Conservation (phyloP, 208 protist genomes). For the Angomonas deanei region DNA sequence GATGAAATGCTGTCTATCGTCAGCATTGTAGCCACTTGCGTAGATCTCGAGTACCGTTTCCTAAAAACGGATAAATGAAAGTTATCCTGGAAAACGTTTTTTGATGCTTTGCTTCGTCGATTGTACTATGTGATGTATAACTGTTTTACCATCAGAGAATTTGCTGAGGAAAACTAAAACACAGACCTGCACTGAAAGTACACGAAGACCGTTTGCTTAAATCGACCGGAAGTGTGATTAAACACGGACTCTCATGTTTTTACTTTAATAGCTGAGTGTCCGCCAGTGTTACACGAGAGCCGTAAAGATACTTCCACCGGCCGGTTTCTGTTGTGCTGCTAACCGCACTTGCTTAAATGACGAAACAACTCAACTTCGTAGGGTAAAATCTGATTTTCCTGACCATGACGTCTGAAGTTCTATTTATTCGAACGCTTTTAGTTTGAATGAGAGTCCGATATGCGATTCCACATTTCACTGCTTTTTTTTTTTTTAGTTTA, state of each 20-base stretch:
- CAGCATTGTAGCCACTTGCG: too few species aligned
- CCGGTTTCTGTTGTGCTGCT: too few species aligned
- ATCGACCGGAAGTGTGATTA: slow-evolving; percentile 2
- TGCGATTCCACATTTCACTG: not conserved
- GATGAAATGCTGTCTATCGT: too few species aligned
- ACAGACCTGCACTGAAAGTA: not conserved
- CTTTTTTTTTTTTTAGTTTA: not conserved
- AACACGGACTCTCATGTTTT: slow-evolving; percentile 1
- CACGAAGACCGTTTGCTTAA: not conserved
- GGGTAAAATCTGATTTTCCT: slow-evolving; percentile 48
- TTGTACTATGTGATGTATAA: too few species aligned
- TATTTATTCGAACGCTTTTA: not conserved
- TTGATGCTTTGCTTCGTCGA: too few species aligned
- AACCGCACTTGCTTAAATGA: too few species aligned
- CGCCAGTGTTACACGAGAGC: slow-evolving; percentile 8
- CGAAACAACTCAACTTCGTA: slow-evolving; percentile 28
- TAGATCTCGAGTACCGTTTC: too few species aligned
- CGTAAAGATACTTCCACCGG: too few species aligned
- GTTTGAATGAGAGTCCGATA: not conserved
- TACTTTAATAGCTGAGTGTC: not conserved
- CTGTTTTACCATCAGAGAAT: not conserved
- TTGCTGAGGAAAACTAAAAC: not conserved
- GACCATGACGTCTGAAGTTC: slow-evolving; percentile 14
- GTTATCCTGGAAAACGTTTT: too few species aligned
- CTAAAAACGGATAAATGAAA: too few species aligned